phyloP scores from a whole-genome alignment of 2,329 filamentous ascomycete species.

The Aspergillus ruber region DNA sequence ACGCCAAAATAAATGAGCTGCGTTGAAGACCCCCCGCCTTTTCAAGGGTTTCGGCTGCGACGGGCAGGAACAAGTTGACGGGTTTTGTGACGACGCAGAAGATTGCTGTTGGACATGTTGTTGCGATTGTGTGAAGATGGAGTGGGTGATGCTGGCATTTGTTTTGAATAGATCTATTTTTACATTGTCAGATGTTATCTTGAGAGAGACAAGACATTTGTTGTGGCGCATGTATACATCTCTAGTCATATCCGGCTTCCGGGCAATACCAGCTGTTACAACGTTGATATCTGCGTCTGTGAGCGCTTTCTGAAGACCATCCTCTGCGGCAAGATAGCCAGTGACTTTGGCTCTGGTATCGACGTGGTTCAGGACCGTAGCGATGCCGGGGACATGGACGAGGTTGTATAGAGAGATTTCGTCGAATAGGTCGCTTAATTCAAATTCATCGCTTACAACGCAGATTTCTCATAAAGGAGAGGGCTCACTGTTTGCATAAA shows the following conservation, averaged over 20 bases:
- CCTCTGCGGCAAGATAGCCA: constrained; percentile 4
- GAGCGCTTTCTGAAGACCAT: constrained; percentile 4
- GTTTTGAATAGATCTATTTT: neutral
- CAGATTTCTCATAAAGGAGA: no score
- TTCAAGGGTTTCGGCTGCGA: constrained; percentile 2
- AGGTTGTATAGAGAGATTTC: constrained; percentile 6
- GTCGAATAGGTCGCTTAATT: constrained; percentile 4
- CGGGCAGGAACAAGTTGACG: constrained; percentile 4
- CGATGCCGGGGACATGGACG: constrained; percentile 6
- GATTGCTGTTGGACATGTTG: constrained; percentile 1
- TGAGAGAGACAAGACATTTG: no score
- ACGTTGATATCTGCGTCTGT: constrained; percentile 4
- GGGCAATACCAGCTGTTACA: constrained; percentile 6
- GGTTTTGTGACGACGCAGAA: constrained; percentile 4
- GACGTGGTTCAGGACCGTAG: constrained; percentile 7
- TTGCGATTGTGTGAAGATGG: constrained; percentile 2
- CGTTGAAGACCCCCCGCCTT: constrained; percentile 5
- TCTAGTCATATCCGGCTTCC: constrained; percentile 7
- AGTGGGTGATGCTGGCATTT: constrained; percentile 4
- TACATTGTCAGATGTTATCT: no score
- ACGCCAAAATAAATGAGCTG: constrained; percentile 4
- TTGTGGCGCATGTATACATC: no score
- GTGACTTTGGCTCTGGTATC: constrained; percentile 5
- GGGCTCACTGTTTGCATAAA: constrained; percentile 4
- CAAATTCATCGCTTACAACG: no score